Conservation (phyloP, 495 filamentous ascomycete genomes). For the Collariella sp. region DNA sequence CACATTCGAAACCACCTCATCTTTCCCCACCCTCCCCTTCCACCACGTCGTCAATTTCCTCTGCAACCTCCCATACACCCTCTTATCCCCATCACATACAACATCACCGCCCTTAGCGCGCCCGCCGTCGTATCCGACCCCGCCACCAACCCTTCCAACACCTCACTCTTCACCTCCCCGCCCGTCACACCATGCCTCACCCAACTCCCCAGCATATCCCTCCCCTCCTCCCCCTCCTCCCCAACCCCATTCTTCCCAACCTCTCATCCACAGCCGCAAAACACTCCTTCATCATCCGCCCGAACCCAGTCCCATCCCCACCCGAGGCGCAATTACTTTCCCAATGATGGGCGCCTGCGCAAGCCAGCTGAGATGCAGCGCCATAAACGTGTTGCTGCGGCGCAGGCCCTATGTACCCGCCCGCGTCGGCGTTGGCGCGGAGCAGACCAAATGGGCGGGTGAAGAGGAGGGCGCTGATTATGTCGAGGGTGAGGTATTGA, state of each 20-base stretch:
- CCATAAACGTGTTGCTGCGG: constrained; percentile 19
- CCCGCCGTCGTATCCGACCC: constrained; percentile 57
- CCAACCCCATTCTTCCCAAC: constrained; percentile 10
- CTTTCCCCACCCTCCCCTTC: background rate
- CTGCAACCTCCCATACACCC: constrained; percentile 45
- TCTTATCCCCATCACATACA: constrained; percentile 42
- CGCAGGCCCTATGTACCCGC: constrained; percentile 24
- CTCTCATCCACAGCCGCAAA: constrained; percentile 23
- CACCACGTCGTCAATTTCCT: constrained; percentile 45
- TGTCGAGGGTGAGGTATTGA: constrained; percentile 35
- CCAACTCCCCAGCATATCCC: constrained; percentile 39
- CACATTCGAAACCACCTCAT: constrained; percentile 27
- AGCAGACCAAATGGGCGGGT: constrained; percentile 33
- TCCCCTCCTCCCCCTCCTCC: constrained; percentile 15
- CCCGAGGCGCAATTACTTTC: constrained; percentile 40
- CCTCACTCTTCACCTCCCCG: constrained; percentile 30
- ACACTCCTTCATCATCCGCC: constrained; percentile 21
- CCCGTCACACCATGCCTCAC: constrained; percentile 32
- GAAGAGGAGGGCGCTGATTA: constrained; percentile 32
- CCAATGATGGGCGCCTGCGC: constrained; percentile 32
- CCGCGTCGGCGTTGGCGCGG: constrained; percentile 24
- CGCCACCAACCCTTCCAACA: constrained; percentile 31
- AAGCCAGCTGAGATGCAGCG: constrained; percentile 33
- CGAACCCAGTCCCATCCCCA: constrained; percentile 35
- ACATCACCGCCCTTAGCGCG: constrained; percentile 47